These are phyloP conservation scores for Claviceps monticola DNA, from an alignment of 2,329 filamentous ascomycete genomes.

Conservation along the genomic window DNA sequence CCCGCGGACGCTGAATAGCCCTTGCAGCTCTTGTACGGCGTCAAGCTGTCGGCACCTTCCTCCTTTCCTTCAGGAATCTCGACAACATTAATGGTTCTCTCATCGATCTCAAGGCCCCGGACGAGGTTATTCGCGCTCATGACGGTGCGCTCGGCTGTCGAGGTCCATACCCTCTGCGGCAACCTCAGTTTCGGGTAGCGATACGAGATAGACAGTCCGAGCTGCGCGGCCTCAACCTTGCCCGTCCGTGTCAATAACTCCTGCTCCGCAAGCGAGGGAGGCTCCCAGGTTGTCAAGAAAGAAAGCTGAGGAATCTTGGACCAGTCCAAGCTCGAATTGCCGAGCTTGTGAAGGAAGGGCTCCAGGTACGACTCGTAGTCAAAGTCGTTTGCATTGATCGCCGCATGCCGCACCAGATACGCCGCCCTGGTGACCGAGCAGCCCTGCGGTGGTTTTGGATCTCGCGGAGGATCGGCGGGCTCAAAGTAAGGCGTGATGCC, in stretches of 20 bases:
- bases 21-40: slow-evolving; percentile 51
- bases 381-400: slow-evolving; percentile 46
- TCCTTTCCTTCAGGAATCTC: slow-evolving; percentile 41
- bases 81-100: slow-evolving; percentile 39
- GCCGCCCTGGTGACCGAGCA: slow-evolving; percentile 37
- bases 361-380: slow-evolving; percentile 44
- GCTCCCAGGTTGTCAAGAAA: slow-evolving; percentile 42
- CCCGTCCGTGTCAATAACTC: slow-evolving; percentile 49
- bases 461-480: slow-evolving; percentile 29
- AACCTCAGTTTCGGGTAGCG: slow-evolving; percentile 40
- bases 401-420: slow-evolving; percentile 44
- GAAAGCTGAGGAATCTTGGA: slow-evolving; percentile 36
- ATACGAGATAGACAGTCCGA: slow-evolving; percentile 41
- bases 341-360: slow-evolving; percentile 42
- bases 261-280: slow-evolving; percentile 41
- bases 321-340: slow-evolving; percentile 47
- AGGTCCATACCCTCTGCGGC: slow-evolving; percentile 45
- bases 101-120: slow-evolving; percentile 38
- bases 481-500: slow-evolving; percentile 47
- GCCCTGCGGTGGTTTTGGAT: slow-evolving; percentile 26
- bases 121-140: slow-evolving; percentile 45
- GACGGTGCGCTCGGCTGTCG: slow-evolving; percentile 46
- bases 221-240: slow-evolving; percentile 42
- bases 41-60: slow-evolving; percentile 44
- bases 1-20: slow-evolving; percentile 45